phyloP scores from a whole-genome alignment of 2,329 filamentous ascomycete genomes.

The Neopestalotiopsis rosae region DNA sequence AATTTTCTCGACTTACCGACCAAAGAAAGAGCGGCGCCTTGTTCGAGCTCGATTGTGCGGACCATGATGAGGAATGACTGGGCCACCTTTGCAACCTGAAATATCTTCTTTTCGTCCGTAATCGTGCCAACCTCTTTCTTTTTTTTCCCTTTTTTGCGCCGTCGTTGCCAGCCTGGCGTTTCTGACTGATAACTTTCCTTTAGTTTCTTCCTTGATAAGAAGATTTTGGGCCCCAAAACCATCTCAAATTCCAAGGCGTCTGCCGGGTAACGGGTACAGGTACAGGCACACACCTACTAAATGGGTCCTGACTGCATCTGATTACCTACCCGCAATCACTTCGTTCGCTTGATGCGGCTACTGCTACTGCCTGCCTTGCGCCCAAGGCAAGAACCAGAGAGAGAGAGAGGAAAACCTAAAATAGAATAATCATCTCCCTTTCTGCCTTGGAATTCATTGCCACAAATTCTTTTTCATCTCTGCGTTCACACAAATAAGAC shows the following conservation, averaged over 20 bases:
- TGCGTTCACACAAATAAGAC: neutral
- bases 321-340: neutral
- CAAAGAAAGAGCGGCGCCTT: neutral
- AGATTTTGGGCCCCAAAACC: neutral
- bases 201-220: neutral
- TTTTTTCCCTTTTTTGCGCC: neutral
- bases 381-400: neutral
- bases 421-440: neutral
- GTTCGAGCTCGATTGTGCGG: neutral
- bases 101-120: neutral
- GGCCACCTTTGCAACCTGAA: neutral
- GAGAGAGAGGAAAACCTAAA: neutral
- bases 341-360: slow-evolving; percentile 11
- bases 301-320: neutral
- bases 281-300: neutral
- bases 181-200: neutral
- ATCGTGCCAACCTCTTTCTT: neutral
- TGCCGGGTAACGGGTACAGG: neutral
- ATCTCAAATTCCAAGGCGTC: neutral
- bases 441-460: neutral
- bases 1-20: neutral
- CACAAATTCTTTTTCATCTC: neutral
- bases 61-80: neutral
- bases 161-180: neutral
- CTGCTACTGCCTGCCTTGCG: slow-evolving; percentile 2